A percentile compares a stretch with the other conserved stretches of the same genome.
These are phyloP conservation scores for Jaltomata sinuosa DNA, from an alignment of 257 asterid species.

Conservation along the genomic window DNA sequence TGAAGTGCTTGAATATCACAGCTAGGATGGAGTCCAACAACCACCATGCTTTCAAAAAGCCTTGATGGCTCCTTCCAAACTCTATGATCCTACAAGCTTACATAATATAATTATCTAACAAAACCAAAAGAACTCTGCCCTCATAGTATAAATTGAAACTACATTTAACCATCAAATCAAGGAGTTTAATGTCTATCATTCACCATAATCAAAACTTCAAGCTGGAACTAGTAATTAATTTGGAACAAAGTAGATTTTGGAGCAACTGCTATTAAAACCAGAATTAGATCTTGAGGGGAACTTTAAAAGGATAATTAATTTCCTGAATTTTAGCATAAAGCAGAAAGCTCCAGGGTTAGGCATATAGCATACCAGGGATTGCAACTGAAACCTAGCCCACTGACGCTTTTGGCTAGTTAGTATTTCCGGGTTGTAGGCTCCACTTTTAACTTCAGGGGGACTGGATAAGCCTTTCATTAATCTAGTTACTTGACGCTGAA, in stretches of 20 bases:
- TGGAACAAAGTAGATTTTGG: neutral
- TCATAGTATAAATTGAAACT: neutral
- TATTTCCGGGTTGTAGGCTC: constrained; percentile 87
- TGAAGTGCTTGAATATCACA: constrained; percentile 90
- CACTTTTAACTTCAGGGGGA: constrained; percentile 69
- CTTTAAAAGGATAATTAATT: neutral
- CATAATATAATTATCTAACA: constrained; percentile 25
- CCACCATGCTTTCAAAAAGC: constrained; percentile 93
- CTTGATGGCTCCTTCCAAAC: constrained; percentile 87
- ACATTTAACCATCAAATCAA: neutral
- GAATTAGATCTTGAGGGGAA: neutral
- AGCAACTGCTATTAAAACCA: neutral
- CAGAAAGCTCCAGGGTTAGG: neutral
- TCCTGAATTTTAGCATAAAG: neutral
- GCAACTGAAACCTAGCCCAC: constrained; percentile 96
- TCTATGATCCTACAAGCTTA: constrained; percentile 73
- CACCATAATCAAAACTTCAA: neutral
- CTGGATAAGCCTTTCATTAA: constrained; percentile 73
- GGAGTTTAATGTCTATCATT: neutral
- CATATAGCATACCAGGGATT: constrained; percentile 62
- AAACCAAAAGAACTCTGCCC: constrained; percentile 8
- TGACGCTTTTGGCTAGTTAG: constrained; percentile 97
- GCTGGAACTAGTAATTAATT: neutral
- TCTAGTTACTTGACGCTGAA: constrained; percentile 83
- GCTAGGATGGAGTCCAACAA: constrained; percentile 90